Evolutionary conservation across 495 filamentous ascomycete species (phyloP).

Genomic region (Cladorrhinum samala): DNA sequence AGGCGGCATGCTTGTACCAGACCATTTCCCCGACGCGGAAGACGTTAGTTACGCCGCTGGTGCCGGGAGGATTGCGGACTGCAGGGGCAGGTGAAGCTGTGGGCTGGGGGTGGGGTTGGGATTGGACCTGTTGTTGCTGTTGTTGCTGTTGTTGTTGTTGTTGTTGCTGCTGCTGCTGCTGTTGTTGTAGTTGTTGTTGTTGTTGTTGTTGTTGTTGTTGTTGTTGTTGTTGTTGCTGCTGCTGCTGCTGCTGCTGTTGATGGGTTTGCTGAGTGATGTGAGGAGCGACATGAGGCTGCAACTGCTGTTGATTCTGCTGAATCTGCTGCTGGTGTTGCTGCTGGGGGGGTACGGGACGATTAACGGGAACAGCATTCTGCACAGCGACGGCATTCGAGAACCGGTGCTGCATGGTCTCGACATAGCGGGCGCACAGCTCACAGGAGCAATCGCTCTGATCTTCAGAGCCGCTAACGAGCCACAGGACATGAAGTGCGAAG

Average conservation of each 20-base stretch:
- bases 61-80: constrained; percentile 11
- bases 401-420: background rate
- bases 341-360: too few species aligned
- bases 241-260: constrained; percentile 8
- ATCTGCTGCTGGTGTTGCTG: too few species aligned
- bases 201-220: background rate
- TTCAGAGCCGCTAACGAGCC: constrained; percentile 28
- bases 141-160: constrained; percentile 2
- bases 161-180: constrained; percentile 1
- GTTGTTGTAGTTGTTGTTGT: constrained; percentile 6
- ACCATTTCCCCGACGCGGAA: constrained; percentile 40
- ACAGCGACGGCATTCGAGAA: too few species aligned
- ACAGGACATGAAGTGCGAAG: constrained; percentile 37
- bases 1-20: constrained; percentile 35
- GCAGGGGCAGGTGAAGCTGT: background rate
- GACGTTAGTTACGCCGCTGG: constrained; percentile 23
- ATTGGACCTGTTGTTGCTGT: constrained; percentile 8
- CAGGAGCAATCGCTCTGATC: constrained; percentile 33
- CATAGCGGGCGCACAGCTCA: constrained; percentile 24
- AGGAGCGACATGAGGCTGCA: background rate
- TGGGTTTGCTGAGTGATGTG: background rate
- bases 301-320: constrained; percentile 8
- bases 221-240: constrained; percentile 3
- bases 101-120: constrained; percentile 1
- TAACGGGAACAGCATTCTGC: too few species aligned